These are phyloP conservation scores for Tripterygium wilfordii DNA, from an alignment of 177 flowering plant species.

Conservation along the genomic window DNA sequence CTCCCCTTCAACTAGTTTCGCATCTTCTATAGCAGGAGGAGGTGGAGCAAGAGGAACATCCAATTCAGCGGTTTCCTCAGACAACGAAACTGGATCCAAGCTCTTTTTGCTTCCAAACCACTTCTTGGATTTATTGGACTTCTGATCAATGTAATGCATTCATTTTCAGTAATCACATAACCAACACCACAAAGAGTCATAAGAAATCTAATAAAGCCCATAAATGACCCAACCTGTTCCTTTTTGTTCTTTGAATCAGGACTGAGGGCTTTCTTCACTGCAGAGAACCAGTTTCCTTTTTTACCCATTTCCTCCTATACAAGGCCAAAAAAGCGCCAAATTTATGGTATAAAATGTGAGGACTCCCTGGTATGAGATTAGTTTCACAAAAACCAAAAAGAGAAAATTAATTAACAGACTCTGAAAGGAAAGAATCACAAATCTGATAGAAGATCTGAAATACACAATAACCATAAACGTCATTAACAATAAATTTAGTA, in stretches of 20 bases:
- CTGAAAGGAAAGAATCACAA: no score
- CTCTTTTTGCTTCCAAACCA: conserved; percentile 43
- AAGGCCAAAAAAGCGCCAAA: no score
- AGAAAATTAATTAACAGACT: no score
- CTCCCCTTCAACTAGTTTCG: conserved; percentile 47
- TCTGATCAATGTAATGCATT: no score
- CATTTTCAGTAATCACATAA: no score
- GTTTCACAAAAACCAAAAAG: no score
- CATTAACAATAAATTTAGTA: background rate
- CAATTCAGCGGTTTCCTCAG: conserved; percentile 24
- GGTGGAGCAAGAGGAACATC: conserved; percentile 20
- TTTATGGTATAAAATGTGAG: no score
- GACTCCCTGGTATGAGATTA: no score
- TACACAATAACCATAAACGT: conserved; percentile 12
- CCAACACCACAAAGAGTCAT: no score
- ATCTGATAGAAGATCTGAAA: no score
- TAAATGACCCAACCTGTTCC: conserved; percentile 33
- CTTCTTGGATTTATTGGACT: conserved; percentile 45
- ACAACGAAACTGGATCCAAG: conserved; percentile 21
- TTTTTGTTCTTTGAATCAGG: conserved; percentile 46
- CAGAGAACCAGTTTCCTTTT: conserved; percentile 64
- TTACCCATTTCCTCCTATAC: conserved; percentile 70
- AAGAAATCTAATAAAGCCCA: background rate
- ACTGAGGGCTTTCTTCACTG: conserved; percentile 61
- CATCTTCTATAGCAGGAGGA: conserved; percentile 30